These are phyloP conservation scores for Alternaria dauci DNA, from an alignment of 2,329 filamentous ascomycete species.

Conservation along the genomic window DNA sequence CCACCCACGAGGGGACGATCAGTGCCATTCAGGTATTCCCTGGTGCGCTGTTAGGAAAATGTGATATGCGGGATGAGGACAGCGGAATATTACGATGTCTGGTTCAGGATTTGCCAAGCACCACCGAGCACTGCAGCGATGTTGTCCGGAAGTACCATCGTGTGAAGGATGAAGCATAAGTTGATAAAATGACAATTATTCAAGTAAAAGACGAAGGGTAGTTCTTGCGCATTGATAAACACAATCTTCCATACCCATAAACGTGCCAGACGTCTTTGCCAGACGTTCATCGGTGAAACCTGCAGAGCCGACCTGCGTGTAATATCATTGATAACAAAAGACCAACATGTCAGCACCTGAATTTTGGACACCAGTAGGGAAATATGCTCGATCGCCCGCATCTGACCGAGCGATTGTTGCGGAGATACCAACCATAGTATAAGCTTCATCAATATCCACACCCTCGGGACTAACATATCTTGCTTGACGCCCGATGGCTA, in stretches of 20 bases:
- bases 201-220: not conserved
- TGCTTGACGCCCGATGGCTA: not conserved
- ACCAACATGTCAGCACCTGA: not conserved
- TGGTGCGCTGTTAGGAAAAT: not conserved
- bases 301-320: not conserved
- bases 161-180: not conserved
- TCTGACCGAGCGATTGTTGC: not conserved
- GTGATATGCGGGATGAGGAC: too few species aligned
- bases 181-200: not conserved
- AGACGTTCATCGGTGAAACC: not conserved
- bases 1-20: not conserved
- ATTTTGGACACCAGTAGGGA: not conserved
- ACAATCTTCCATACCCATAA: not conserved
- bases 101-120: slow-evolving; percentile 17
- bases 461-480: not conserved
- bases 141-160: slow-evolving; percentile 18
- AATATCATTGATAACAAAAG: not conserved
- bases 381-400: not conserved
- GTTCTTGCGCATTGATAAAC: not conserved
- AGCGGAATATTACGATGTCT: slow-evolving; percentile 9
- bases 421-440: not conserved
- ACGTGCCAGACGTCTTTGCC: not conserved
- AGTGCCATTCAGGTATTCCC: not conserved
- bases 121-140: slow-evolving; percentile 17
- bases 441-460: not conserved